Base-by-base conservation (phyloP, 495 filamentous ascomycete genomes). In the Niebla homalea region DNA sequence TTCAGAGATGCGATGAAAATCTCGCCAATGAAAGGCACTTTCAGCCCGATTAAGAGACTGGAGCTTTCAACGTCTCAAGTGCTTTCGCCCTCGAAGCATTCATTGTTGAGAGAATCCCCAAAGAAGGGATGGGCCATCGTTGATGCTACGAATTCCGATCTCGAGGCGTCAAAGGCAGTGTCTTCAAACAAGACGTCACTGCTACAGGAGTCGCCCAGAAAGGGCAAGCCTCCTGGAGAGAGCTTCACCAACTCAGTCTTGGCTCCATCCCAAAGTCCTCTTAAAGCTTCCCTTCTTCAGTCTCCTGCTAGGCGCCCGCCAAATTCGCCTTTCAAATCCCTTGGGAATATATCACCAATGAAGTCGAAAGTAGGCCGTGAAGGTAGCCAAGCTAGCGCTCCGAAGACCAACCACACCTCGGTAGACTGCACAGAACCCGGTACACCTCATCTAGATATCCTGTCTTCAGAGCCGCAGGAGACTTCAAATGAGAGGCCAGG, bases 171-270 rank as follows among this genome's bases (percentile, higher is more conserved):
- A 7, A 32, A 32, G 29, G 29, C 29, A 32, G 7, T 32, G 14
- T 32, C 29, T 32, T 32, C 8, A 7, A 12, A 32, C 64, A 6
- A 63, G 68, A 50, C 58, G 10, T 71, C 68, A 7, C 55, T 73
- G 16, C 59, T 75, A 20, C 63, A 68, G 42, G 70, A 65, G 22
- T 70, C 71, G 8, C 68, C 71, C 0, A 73, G 69, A 53, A 67
- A 61, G 37, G 37, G 63, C 8, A 21, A 11, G 21, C 20, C 7
- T 51, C 20, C 7, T 51, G 20, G 20, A 20, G 15, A 43, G 37
- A 23, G 8, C 23, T 15, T 46, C 23, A 49, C 6, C 3, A 22
- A 49, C 0, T 14, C n/a, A 5, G 10, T 7, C 16, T 36, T 36
- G 46, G 23, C 21, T 21, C 46, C 43, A 32, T 32, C 29, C 29